Conservation (phyloP, 202 grass and related monocot genomes). For the Cymbopogon flexuosus region DNA sequence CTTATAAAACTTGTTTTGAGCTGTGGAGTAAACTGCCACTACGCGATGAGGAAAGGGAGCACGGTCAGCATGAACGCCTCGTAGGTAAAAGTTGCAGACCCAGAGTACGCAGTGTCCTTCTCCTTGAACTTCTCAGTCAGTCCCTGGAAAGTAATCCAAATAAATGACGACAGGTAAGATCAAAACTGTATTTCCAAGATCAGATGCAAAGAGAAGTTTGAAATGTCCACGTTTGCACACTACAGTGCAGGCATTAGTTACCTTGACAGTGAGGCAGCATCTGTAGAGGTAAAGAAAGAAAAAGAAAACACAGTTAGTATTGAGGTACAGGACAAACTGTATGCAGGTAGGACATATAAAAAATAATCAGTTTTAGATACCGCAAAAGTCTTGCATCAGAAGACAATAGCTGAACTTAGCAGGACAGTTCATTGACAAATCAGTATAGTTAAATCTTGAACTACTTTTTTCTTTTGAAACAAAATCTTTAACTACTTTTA, state of each 20-base stretch:
- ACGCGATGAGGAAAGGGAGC: slow-evolving; percentile 84
- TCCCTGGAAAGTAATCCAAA: slow-evolving; percentile 48
- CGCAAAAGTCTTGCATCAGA: background rate
- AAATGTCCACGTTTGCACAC: background rate
- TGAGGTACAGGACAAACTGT: background rate
- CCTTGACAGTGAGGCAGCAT: slow-evolving; percentile 97
- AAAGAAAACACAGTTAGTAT: slow-evolving; percentile 1
- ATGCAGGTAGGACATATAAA: background rate
- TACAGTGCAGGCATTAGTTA: slow-evolving; percentile 31
- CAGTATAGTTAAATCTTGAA: background rate
- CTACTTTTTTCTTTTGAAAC: background rate
- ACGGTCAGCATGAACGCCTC: slow-evolving; percentile 91
- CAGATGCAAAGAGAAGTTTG: background rate
- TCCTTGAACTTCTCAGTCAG: slow-evolving; percentile 98
- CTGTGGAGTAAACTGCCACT: background rate
- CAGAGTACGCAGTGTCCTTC: slow-evolving; percentile 64
- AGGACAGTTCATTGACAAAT: background rate
- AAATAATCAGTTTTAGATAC: background rate
- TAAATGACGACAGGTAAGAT: background rate
- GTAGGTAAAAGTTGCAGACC: slow-evolving; percentile 80
- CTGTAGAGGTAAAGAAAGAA: slow-evolving; percentile 36
- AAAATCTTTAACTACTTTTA: background rate
- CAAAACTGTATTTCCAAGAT: background rate
- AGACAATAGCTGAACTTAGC: background rate
- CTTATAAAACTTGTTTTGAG: background rate